A percentile compares a stretch with the other conserved stretches of the same genome.
phyloP scores from a whole-genome alignment of 768 basidiomycete genomes.

The Tephrocybe sp. region DNA sequence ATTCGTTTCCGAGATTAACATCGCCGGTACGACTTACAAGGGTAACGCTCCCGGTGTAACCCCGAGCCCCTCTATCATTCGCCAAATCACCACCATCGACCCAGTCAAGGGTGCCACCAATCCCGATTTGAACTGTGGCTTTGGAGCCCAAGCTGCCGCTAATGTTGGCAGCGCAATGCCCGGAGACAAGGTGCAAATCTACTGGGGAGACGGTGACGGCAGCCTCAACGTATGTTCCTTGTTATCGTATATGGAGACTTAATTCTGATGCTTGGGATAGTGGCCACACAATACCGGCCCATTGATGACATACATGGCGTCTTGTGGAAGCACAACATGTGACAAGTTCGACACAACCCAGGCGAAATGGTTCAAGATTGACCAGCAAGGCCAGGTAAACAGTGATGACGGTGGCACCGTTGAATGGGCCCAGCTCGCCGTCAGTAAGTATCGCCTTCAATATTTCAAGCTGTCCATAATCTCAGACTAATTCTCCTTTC shows the following conservation, averaged over 20 bases:
- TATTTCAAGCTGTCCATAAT: not conserved
- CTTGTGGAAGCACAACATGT: slow-evolving; percentile 56
- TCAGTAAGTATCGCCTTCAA: slow-evolving; percentile 38
- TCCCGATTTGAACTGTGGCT: slow-evolving; percentile 58
- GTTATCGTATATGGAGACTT: not conserved
- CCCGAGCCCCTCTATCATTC: slow-evolving; percentile 33
- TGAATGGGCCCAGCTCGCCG: slow-evolving; percentile 51
- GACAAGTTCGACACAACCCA: slow-evolving; percentile 53
- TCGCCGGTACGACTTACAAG: slow-evolving; percentile 34
- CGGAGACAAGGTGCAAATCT: slow-evolving; percentile 3
- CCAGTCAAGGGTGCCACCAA: slow-evolving; percentile 57
- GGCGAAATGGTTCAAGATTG: slow-evolving; percentile 76
- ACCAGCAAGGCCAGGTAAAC: slow-evolving; percentile 37
- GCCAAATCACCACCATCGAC: slow-evolving; percentile 32
- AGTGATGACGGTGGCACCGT: slow-evolving; percentile 25
- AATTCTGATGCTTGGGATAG: slow-evolving; percentile 18
- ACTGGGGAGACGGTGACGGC: slow-evolving; percentile 5
- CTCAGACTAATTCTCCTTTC: not conserved
- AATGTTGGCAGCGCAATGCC: slow-evolving; percentile 46
- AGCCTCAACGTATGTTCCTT: slow-evolving; percentile 23
- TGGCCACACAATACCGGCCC: slow-evolving; percentile 63
- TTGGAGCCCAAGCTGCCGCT: slow-evolving; percentile 44
- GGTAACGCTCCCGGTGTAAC: slow-evolving; percentile 30
- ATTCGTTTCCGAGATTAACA: slow-evolving; percentile 33
- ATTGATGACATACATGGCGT: slow-evolving; percentile 71